Conservation (phyloP, 2,329 filamentous ascomycete species). For the Phialemoniopsis sp. region DNA sequence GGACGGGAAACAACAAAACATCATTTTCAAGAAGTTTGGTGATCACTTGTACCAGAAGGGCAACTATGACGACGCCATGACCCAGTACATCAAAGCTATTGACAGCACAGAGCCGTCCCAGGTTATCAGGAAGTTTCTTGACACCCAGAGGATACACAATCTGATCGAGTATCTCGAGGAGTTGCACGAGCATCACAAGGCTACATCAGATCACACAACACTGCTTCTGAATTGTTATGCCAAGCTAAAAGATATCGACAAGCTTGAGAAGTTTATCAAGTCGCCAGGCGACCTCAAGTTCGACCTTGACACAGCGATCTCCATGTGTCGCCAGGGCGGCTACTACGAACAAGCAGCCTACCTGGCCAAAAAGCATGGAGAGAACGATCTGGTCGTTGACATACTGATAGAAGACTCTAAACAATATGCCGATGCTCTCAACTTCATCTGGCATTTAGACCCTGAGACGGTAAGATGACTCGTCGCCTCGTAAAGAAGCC, state of each 20-base stretch:
- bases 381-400: constrained; percentile 90
- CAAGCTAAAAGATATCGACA: constrained; percentile 94
- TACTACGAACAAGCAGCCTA: constrained; percentile 97
- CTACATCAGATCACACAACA: constrained; percentile 93
- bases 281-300: constrained; percentile 93
- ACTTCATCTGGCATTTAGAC: constrained; percentile 87
- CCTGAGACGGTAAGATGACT: constrained; percentile 63
- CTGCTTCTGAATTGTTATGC: constrained; percentile 95
- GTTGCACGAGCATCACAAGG: constrained; percentile 87
- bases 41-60: constrained; percentile 93
- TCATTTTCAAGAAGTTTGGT: constrained; percentile 90
- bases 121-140: constrained; percentile 87
- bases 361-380: constrained; percentile 87
- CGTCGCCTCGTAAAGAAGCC: background rate
- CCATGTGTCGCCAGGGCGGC: constrained; percentile 94
- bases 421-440: constrained; percentile 79
- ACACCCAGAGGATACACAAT: constrained; percentile 96
- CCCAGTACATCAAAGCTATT: constrained; percentile 93
- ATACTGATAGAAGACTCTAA: constrained; percentile 95
- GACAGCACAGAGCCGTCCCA: constrained; percentile 95
- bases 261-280: constrained; percentile 95
- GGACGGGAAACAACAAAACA: constrained; percentile 75
- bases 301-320: constrained; percentile 92
- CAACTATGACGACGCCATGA: constrained; percentile 98
- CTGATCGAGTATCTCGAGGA: constrained; percentile 96